Evolutionary conservation across 768 basidiomycete species (phyloP).

Genomic region (Fibroporia radiculosa): DNA sequence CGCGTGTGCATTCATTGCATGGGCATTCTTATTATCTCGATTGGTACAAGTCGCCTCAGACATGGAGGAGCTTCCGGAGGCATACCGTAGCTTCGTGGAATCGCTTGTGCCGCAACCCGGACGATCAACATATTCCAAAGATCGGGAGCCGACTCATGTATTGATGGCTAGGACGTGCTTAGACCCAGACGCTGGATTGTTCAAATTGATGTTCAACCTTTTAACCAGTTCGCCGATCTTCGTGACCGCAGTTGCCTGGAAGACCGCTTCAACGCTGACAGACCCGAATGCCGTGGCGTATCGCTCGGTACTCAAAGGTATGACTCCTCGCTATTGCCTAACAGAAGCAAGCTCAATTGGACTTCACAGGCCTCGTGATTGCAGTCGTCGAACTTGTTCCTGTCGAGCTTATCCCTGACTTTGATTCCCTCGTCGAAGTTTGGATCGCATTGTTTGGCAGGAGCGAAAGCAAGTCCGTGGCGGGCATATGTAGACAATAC

Average conservation of each 20-base stretch:
- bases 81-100: conserved; percentile 51
- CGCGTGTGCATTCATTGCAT: conserved; percentile 67
- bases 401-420: conserved; percentile 71
- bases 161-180: conserved; percentile 55
- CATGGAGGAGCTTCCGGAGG: conserved; percentile 42
- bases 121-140: conserved; percentile 45
- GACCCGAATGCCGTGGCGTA: conserved; percentile 75
- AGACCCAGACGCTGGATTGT: conserved; percentile 51
- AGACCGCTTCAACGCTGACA: conserved; percentile 55
- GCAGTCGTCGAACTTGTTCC: conserved; percentile 66
- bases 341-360: conserved; percentile 8
- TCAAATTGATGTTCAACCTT: conserved; percentile 46
- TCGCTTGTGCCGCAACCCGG: conserved; percentile 34
- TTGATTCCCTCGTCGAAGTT: conserved; percentile 61
- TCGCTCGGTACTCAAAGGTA: conserved; percentile 82
- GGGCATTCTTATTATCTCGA: conserved; percentile 77
- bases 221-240: conserved; percentile 70
- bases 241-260: conserved; percentile 66
- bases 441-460: conserved; percentile 79
- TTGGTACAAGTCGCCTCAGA: conserved; percentile 39
- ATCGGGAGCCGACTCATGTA: conserved; percentile 45
- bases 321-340: conserved; percentile 9
- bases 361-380: conserved; percentile 59
- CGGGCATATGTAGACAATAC: conserved; percentile 69
- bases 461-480: conserved; percentile 54